Percentiles rank a stretch among this genome's conserved stretches.
Conservation (phyloP, 2,329 filamentous ascomycete genomes). For the Ceratocystis eucalypticola region DNA sequence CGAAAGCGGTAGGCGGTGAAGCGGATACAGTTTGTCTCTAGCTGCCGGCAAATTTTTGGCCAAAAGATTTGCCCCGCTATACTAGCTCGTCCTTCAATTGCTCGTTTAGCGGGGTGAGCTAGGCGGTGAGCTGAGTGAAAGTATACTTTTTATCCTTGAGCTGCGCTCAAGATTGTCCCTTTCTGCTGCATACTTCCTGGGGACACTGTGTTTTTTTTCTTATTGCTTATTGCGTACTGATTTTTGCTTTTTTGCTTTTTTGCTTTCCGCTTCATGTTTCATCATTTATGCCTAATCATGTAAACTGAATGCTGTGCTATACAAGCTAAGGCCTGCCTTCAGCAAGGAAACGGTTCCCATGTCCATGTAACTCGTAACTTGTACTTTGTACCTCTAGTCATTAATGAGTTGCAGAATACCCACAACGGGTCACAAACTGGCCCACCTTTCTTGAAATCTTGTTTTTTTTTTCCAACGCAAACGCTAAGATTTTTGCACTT, state of each 20-base stretch:
- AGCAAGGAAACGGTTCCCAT: no score
- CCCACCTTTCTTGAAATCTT: slow-evolving; percentile 3
- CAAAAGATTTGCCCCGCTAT: neutral
- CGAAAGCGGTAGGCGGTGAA: slow-evolving; percentile 4
- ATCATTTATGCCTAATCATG: neutral
- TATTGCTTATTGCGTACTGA: no score
- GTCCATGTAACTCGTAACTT: neutral
- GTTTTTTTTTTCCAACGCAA: slow-evolving; percentile 1
- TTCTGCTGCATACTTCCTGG: neutral
- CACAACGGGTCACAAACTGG: slow-evolving; percentile 1
- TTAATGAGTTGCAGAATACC: neutral
- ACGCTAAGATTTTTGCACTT: slow-evolving; percentile 23
- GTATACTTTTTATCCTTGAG: neutral
- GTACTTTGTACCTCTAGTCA: neutral
- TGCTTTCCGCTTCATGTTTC: neutral
- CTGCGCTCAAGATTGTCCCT: neutral
- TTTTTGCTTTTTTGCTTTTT: no score
- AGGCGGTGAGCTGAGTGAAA: neutral
- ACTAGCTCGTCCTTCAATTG: neutral
- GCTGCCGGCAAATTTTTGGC: neutral
- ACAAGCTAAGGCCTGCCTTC: no score
- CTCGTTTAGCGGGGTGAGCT: neutral
- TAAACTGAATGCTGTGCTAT: no score
- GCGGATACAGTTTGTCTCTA: neutral
- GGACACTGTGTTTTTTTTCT: neutral